Evolutionary conservation across 768 basidiomycete genomes (phyloP).

Genomic region (Terana coerulea): DNA sequence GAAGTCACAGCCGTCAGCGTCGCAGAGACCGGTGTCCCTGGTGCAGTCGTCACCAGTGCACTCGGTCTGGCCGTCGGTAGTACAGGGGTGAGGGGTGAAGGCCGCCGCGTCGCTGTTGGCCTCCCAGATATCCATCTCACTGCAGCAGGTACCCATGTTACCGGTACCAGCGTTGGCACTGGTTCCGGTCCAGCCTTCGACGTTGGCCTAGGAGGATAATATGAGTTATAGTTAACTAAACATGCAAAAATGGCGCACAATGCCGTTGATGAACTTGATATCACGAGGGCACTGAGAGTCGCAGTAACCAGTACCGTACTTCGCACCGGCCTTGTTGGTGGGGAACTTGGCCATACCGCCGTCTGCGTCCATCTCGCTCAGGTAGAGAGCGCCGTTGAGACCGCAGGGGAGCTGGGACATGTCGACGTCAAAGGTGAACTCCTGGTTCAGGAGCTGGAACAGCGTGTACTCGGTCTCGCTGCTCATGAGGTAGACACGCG

Average conservation of each 20-base stretch:
- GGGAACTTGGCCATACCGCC: slow-evolving; percentile 47
- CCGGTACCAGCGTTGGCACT: slow-evolving; percentile 46
- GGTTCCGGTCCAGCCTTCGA: slow-evolving; percentile 37
- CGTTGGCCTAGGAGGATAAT: slow-evolving; percentile 38
- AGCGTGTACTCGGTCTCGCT: slow-evolving; percentile 38
- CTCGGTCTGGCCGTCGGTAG: slow-evolving; percentile 32
- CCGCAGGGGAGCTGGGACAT: slow-evolving; percentile 54
- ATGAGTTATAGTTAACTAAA: not conserved
- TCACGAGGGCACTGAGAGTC: slow-evolving; percentile 59
- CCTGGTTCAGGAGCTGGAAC: slow-evolving; percentile 52
- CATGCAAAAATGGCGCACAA: slow-evolving; percentile 31
- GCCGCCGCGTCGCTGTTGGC: slow-evolving; percentile 48
- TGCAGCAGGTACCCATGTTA: slow-evolving; percentile 48
- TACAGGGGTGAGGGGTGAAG: slow-evolving; percentile 50
- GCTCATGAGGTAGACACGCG: slow-evolving; percentile 47
- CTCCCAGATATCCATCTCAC: slow-evolving; percentile 60
- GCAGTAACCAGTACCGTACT: slow-evolving; percentile 64
- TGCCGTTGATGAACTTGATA: slow-evolving; percentile 57
- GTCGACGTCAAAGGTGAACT: slow-evolving; percentile 62
- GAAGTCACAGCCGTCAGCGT: slow-evolving; percentile 58
- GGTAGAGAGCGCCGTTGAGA: slow-evolving; percentile 60
- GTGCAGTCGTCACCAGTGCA: slow-evolving; percentile 41
- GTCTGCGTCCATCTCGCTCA: slow-evolving; percentile 55
- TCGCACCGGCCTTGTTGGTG: slow-evolving; percentile 50
- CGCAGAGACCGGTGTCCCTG: slow-evolving; percentile 40